phyloP scores from a whole-genome alignment of 2,329 filamentous ascomycete species.

The Rutstroemia sp. region DNA sequence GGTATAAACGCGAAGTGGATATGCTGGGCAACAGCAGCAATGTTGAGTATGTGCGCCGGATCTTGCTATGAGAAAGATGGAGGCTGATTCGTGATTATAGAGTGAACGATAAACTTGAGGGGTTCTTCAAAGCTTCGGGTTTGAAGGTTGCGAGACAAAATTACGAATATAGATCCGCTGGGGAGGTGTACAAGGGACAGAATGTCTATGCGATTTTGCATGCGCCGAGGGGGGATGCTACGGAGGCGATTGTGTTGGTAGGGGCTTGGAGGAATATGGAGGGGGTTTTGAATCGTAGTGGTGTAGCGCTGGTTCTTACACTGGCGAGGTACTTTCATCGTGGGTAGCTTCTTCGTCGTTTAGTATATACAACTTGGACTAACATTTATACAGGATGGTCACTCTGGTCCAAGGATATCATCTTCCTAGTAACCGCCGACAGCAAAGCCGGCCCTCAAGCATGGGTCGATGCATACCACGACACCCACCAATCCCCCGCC shows the following conservation, averaged over 20 bases:
- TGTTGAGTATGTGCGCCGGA: conserved; percentile 37
- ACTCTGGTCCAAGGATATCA: conserved; percentile 97
- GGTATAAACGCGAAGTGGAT: conserved; percentile 79
- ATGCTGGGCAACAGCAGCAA: conserved; percentile 48
- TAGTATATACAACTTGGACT: conserved; percentile 9
- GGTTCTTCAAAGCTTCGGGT: conserved; percentile 69
- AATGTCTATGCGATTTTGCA: conserved; percentile 93
- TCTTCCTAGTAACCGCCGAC: conserved; percentile 82
- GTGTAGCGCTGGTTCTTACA: conserved; percentile 78
- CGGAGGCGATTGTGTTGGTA: conserved; percentile 89
- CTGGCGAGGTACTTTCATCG: conserved; percentile 91
- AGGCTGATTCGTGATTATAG: conserved; percentile 32
- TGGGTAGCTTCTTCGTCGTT: conserved; percentile 20
- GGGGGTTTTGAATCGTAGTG: conserved; percentile 73
- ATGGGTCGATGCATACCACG: conserved; percentile 97
- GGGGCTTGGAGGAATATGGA: conserved; percentile 82
- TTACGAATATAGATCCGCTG: conserved; percentile 77
- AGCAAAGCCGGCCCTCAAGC: conserved; percentile 86
- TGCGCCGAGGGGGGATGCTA: conserved; percentile 89
- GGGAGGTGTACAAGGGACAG: conserved; percentile 66
- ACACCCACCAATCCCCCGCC: conserved; percentile 64
- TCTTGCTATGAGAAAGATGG: conserved; percentile 20
- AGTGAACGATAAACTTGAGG: conserved; percentile 64
- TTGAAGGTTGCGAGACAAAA: conserved; percentile 84
- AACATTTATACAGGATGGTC: conserved; percentile 61